Evolutionary conservation across 1,139 yeast genomes (phyloP).

Genomic region (Sugiyamaella novakii): DNA sequence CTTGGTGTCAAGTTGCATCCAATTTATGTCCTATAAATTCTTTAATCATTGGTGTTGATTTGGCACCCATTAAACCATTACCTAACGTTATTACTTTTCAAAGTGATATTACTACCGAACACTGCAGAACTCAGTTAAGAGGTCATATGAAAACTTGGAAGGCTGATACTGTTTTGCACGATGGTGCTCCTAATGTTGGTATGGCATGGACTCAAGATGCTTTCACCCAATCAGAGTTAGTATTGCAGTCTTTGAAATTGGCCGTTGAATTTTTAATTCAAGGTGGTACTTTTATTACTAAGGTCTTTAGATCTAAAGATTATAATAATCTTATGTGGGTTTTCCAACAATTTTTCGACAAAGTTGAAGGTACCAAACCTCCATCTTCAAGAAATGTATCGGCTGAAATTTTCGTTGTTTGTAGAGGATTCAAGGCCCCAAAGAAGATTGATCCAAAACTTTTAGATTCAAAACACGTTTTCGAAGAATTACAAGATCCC

Average conservation of each 20-base stretch:
- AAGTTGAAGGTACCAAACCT: slow-evolving; percentile 97
- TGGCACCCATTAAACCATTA: slow-evolving; percentile 92
- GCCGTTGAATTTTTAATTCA: slow-evolving; percentile 92
- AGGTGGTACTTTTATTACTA: slow-evolving; percentile 97
- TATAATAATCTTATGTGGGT: slow-evolving; percentile 97
- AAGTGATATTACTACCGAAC: slow-evolving; percentile 96
- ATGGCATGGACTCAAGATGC: slow-evolving; percentile 99
- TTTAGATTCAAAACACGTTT: slow-evolving; percentile 88
- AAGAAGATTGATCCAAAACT: slow-evolving; percentile 90
- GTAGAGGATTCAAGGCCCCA: slow-evolving; percentile 95
- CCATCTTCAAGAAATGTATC: slow-evolving; percentile 99
- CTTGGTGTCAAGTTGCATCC: slow-evolving; percentile 99
- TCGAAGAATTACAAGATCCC: slow-evolving; percentile 79
- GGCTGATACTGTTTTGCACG: slow-evolving; percentile 96
- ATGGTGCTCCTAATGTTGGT: slow-evolving; percentile 99
- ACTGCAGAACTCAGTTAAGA: slow-evolving; percentile 88
- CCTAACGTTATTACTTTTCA: slow-evolving; percentile 95
- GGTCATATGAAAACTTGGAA: slow-evolving; percentile 99
- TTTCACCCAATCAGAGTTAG: slow-evolving; percentile 93
- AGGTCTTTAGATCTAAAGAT: slow-evolving; percentile 95
- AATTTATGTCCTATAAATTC: slow-evolving; percentile 91
- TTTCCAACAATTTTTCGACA: slow-evolving; percentile 90
- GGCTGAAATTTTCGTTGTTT: slow-evolving; percentile 97
- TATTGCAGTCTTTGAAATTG: slow-evolving; percentile 85
- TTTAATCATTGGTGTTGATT: slow-evolving; percentile 94